A percentile compares a stretch with the other conserved stretches of the same genome.
phyloP scores from a whole-genome alignment of 208 protist genomes.

The Trichomonas vaginalis region DNA sequence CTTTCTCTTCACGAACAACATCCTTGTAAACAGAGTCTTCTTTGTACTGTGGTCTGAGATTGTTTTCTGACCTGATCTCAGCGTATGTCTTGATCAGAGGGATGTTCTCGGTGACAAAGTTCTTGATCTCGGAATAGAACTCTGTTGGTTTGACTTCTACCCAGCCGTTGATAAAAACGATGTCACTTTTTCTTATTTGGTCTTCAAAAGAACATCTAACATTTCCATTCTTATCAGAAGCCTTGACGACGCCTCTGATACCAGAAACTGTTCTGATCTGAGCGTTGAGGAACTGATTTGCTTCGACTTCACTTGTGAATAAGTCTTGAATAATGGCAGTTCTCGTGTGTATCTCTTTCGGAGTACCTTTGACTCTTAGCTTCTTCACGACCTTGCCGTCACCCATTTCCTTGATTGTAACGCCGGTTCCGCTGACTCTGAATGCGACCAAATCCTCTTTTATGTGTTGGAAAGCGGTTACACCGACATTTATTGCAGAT shows the following conservation, averaged over 20 bases:
- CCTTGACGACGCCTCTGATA: constrained; percentile 94
- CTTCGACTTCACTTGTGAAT: constrained; percentile 54
- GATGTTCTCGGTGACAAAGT: constrained; percentile 36
- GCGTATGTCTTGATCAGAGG: not conserved
- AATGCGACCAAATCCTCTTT: constrained; percentile 23
- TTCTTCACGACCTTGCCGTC: constrained; percentile 89
- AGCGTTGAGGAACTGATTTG: constrained; percentile 90
- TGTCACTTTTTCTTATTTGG: constrained; percentile 87
- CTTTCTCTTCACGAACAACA: not conserved
- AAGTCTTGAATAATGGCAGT: constrained; percentile 85
- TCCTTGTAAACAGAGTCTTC: constrained; percentile 17
- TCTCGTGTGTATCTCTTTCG: constrained; percentile 85
- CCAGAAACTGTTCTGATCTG: constrained; percentile 86
- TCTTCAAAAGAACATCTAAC: constrained; percentile 98
- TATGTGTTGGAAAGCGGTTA: constrained; percentile 34
- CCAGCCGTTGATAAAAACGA: constrained; percentile 94
- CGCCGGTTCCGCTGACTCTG: constrained; percentile 38
- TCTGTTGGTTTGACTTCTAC: constrained; percentile 68
- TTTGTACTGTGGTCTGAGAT: not conserved
- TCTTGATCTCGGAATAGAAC: constrained; percentile 80
- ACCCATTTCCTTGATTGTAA: constrained; percentile 79
- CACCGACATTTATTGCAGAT: constrained; percentile 69
- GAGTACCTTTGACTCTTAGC: constrained; percentile 88
- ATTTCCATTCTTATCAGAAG: constrained; percentile 57
- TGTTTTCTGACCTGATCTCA: constrained; percentile 6